These are phyloP conservation scores for Yamadazyma taylorii DNA, from an alignment of 1,139 yeast genomes.

Conservation along the genomic window DNA sequence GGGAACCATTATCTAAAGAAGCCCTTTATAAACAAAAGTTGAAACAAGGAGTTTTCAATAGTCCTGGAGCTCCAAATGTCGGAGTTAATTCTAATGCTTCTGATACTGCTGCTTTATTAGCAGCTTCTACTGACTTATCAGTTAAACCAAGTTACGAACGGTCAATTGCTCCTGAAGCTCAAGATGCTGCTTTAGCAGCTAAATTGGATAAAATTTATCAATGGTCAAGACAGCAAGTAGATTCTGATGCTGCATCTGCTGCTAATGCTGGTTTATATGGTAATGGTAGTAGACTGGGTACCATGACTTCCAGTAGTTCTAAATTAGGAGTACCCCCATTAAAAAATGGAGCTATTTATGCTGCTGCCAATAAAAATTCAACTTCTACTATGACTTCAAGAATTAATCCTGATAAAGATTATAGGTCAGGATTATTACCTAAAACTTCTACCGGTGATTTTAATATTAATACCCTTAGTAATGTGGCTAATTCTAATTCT, in stretches of 20 bases:
- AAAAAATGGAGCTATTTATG: slow-evolving; percentile 37
- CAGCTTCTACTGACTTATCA: slow-evolving; percentile 63
- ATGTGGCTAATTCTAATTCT: slow-evolving; percentile 45
- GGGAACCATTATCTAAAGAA: slow-evolving; percentile 69
- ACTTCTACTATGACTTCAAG: slow-evolving; percentile 48
- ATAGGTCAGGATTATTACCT: slow-evolving; percentile 46
- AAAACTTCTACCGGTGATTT: slow-evolving; percentile 30
- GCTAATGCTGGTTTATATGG: slow-evolving; percentile 34
- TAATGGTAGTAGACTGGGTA: slow-evolving; percentile 13
- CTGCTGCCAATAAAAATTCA: slow-evolving; percentile 45
- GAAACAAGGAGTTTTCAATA: slow-evolving; percentile 70
- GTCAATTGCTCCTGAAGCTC: slow-evolving; percentile 63
- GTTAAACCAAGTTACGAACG: slow-evolving; percentile 65
- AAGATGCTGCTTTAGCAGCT: slow-evolving; percentile 63
- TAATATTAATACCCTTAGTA: slow-evolving; percentile 42
- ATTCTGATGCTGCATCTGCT: slow-evolving; percentile 47
- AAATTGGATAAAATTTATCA: slow-evolving; percentile 38
- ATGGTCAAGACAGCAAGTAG: slow-evolving; percentile 46
- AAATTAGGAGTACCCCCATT: slow-evolving; percentile 41
- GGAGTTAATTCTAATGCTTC: slow-evolving; percentile 74
- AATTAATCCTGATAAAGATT: slow-evolving; percentile 44
- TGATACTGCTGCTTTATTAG: slow-evolving; percentile 75
- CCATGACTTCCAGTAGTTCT: slow-evolving; percentile 11
- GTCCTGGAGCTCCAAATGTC: slow-evolving; percentile 65
- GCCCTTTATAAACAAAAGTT: slow-evolving; percentile 77